A percentile compares a stretch with the other conserved stretches of the same genome.
phyloP scores from a whole-genome alignment of 2,329 filamentous ascomycete genomes.

The Hypoxylon sp. region DNA sequence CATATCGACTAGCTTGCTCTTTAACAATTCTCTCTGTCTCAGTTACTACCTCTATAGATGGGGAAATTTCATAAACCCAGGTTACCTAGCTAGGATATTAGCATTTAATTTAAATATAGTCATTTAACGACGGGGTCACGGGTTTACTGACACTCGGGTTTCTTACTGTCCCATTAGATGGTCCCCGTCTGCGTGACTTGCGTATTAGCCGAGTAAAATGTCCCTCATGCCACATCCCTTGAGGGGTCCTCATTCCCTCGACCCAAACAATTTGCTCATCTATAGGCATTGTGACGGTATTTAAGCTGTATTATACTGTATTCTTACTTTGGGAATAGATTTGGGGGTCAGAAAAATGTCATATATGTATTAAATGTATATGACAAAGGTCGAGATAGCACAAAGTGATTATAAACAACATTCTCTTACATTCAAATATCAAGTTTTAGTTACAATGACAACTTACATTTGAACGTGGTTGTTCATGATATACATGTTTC shows the following conservation, averaged over 20 bases:
- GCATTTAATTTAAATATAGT: background rate
- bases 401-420: background rate
- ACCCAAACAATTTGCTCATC: background rate
- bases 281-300: background rate
- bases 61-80: background rate
- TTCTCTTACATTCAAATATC: background rate
- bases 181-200: background rate
- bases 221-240: background rate
- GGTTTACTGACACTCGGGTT: background rate
- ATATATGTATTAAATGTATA: background rate
- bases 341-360: too few relatives aligned
- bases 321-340: background rate
- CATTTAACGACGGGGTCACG: too few relatives aligned
- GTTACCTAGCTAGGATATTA: conserved; percentile 1
- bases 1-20: conserved; percentile 1
- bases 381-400: background rate
- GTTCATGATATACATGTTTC: background rate
- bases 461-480: background rate
- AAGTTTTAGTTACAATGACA: background rate
- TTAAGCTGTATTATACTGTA: background rate
- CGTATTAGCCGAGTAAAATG: background rate
- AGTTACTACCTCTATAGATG: background rate
- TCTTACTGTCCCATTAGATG: background rate
- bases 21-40: background rate
- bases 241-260: background rate